These are phyloP conservation scores for Vachellia pachyceras DNA, from an alignment of 306 rosid genomes.

Conservation along the genomic window DNA sequence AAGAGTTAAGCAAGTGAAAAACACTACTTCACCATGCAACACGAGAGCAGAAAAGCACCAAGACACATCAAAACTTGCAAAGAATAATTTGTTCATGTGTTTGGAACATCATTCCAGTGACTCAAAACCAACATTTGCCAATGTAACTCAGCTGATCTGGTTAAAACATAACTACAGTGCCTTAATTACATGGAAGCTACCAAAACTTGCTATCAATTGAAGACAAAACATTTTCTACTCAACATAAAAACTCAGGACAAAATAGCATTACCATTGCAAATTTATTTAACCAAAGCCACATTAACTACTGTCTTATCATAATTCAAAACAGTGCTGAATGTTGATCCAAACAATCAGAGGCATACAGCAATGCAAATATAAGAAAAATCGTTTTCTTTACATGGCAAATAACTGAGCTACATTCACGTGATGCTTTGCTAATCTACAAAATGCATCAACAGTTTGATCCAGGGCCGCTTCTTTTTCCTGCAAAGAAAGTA, in stretches of 20 bases:
- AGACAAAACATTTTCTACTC: background rate
- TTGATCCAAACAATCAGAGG: slow-evolving; percentile 37
- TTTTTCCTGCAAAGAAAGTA: slow-evolving; percentile 81
- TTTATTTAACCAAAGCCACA: background rate
- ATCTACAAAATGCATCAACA: slow-evolving; percentile 96
- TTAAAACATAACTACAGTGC: background rate
- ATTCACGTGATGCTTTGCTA: slow-evolving; percentile 91
- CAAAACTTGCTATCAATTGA: slow-evolving; percentile 12
- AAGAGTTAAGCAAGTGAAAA: slow-evolving; percentile 29
- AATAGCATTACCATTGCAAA: background rate
- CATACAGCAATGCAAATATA: slow-evolving; percentile 39
- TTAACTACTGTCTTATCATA: slow-evolving; percentile 18
- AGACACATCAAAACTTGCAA: slow-evolving; percentile 21
- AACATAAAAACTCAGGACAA: background rate
- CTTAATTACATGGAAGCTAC: background rate
- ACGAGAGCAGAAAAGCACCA: slow-evolving; percentile 30
- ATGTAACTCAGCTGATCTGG: background rate
- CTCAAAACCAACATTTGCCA: background rate
- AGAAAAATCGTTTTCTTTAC: slow-evolving; percentile 56
- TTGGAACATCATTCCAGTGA: slow-evolving; percentile 25
- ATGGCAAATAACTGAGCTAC: slow-evolving; percentile 92
- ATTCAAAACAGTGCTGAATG: slow-evolving; percentile 21
- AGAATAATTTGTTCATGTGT: slow-evolving; percentile 4
- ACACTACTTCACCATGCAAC: slow-evolving; percentile 36
- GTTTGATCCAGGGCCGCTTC: slow-evolving; percentile 95